A percentile compares a stretch with the other conserved stretches of the same genome.
Conservation (phyloP, 2,329 filamentous ascomycete genomes). For the Cadophora sp. region DNA sequence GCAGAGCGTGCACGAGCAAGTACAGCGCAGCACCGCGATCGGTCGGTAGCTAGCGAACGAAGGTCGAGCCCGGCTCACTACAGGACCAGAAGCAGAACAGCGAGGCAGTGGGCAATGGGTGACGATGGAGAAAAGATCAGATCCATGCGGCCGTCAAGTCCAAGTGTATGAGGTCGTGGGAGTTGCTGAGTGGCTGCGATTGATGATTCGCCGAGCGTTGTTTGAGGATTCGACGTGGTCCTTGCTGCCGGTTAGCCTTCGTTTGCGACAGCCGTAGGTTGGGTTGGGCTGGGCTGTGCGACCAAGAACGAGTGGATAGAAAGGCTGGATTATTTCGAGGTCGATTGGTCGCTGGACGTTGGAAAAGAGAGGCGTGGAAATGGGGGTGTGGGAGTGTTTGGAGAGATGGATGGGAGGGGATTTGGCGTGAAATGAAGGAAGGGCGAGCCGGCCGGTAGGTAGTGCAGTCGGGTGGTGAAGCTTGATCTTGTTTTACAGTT, state of each 20-base stretch:
- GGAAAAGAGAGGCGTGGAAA: neutral
- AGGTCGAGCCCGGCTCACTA: slow-evolving; percentile 5
- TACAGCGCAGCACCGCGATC: slow-evolving; percentile 11
- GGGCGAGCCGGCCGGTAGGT: neutral
- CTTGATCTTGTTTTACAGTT: neutral
- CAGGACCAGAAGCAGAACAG: slow-evolving; percentile 22
- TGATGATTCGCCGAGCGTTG: slow-evolving; percentile 32
- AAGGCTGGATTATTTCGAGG: neutral
- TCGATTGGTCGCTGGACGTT: neutral
- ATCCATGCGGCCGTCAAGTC: slow-evolving; percentile 28
- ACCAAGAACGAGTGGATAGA: slow-evolving; percentile 12
- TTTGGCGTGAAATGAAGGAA: neutral
- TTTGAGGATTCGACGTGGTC: slow-evolving; percentile 36
- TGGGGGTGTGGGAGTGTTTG: neutral
- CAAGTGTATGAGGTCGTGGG: slow-evolving; percentile 39
- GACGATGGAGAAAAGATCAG: slow-evolving; percentile 12
- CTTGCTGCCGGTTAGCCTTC: slow-evolving; percentile 18
- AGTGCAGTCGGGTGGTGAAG: neutral
- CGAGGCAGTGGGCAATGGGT: slow-evolving; percentile 2
- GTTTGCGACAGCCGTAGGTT: slow-evolving; percentile 10
- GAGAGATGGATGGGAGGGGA: neutral
- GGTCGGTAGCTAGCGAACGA: neutral
- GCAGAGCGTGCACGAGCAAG: slow-evolving; percentile 2
- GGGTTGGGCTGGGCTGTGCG: slow-evolving; percentile 5
- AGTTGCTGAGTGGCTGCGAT: slow-evolving; percentile 32